These are phyloP conservation scores for Ascochyta koolunga DNA, from an alignment of 2,329 filamentous ascomycete genomes.

Conservation along the genomic window DNA sequence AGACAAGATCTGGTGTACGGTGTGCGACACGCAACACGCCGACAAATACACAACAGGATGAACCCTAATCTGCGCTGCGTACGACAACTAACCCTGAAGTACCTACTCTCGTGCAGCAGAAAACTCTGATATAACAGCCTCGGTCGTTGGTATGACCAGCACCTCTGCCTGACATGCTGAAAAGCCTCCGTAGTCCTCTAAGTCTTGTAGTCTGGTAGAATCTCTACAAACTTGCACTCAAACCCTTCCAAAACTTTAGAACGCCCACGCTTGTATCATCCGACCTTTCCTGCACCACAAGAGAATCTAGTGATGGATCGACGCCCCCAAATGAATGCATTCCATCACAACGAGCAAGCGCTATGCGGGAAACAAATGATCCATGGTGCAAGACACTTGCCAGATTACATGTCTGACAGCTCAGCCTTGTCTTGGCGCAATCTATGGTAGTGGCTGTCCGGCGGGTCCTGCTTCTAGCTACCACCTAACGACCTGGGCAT, in stretches of 20 bases:
- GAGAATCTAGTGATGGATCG: background rate
- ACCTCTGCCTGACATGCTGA: no score
- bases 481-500: conserved; percentile 2
- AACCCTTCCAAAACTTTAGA: no score
- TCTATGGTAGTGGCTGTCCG: conserved; percentile 1
- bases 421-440: conserved; percentile 21
- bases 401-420: conserved; percentile 11
- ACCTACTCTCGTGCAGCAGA: no score
- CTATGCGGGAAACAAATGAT: background rate
- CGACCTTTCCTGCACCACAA: background rate
- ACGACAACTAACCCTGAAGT: background rate
- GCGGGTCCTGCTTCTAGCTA: background rate
- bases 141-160: no score
- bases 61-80: background rate
- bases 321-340: conserved; percentile 1
- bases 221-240: no score
- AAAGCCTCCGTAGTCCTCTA: no score
- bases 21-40: background rate
- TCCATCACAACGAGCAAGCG: conserved; percentile 3
- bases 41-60: background rate
- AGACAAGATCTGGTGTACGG: background rate
- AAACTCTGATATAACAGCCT: no score
- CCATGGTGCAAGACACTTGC: conserved; percentile 7
- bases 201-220: no score
- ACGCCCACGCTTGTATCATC: no score